phyloP scores from a whole-genome alignment of 78 protist species.

The Bigelowiella natans region DNA sequence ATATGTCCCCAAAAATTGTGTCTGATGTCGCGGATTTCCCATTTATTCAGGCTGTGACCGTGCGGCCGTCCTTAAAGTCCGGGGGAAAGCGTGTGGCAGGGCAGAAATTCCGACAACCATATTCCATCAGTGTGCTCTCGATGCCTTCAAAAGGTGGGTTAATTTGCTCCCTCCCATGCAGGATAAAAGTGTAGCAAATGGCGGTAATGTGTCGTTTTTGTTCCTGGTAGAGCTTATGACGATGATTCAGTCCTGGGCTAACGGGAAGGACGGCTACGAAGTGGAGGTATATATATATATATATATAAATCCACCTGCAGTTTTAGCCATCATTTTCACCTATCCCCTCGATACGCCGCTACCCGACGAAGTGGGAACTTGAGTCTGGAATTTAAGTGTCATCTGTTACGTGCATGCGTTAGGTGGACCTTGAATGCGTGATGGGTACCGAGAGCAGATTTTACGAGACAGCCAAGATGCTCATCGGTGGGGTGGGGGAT shows the following conservation, averaged over 20 bases:
- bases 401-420: no score
- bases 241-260: not conserved
- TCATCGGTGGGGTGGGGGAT: not conserved
- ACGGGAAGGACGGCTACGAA: not conserved
- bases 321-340: no score
- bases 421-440: no score
- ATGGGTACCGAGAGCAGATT: no score
- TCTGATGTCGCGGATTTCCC: no score
- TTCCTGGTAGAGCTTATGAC: not conserved
- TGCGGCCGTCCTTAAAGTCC: not conserved
- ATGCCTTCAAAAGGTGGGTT: not conserved
- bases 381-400: no score
- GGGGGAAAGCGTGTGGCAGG: not conserved
- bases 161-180: no score
- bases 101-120: not conserved
- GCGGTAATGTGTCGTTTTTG: not conserved
- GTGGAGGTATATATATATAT: not conserved
- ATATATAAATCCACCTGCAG: not conserved
- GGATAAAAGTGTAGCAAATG: not conserved
- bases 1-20: no score
- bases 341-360: no score
- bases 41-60: not conserved
- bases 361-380: no score
- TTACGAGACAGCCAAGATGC: not conserved
- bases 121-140: not conserved